Conservation (phyloP, 1,284 basidiomycete genomes). For the Leccinum fallax region DNA sequence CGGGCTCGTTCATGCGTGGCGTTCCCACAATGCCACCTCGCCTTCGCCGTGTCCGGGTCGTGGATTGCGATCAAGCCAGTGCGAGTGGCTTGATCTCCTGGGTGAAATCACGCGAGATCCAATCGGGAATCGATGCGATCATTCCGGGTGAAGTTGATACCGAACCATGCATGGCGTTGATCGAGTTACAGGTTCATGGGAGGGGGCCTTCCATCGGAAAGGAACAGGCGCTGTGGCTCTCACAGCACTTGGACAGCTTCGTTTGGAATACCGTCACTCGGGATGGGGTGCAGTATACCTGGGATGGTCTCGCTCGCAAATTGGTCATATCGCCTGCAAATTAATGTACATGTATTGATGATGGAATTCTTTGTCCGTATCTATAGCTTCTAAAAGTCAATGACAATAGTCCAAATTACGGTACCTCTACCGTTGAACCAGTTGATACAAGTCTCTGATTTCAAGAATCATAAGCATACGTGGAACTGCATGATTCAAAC, state of each 20-base stretch:
- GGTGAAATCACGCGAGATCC: constrained; percentile 10
- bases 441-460: neutral
- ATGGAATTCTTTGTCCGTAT: neutral
- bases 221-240: constrained; percentile 12
- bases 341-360: neutral
- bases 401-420: neutral
- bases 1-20: constrained; percentile 8
- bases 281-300: constrained; percentile 7
- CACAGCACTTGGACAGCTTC: constrained; percentile 6
- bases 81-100: too few species aligned
- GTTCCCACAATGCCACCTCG: constrained; percentile 2
- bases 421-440: neutral
- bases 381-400: neutral
- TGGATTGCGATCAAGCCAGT: constrained; percentile 11
- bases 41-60: constrained; percentile 10
- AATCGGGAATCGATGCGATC: constrained; percentile 8
- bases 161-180: constrained; percentile 5
- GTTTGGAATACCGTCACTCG: constrained; percentile 9
- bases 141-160: neutral
- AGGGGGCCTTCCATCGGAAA: constrained; percentile 2
- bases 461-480: neutral
- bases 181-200: constrained; percentile 10
- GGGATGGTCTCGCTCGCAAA: constrained; percentile 1
- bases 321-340: constrained; percentile 2
- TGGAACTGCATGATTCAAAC: neutral